phyloP scores from a whole-genome alignment of 768 basidiomycete species.

The Mycena olivaceomarginata region DNA sequence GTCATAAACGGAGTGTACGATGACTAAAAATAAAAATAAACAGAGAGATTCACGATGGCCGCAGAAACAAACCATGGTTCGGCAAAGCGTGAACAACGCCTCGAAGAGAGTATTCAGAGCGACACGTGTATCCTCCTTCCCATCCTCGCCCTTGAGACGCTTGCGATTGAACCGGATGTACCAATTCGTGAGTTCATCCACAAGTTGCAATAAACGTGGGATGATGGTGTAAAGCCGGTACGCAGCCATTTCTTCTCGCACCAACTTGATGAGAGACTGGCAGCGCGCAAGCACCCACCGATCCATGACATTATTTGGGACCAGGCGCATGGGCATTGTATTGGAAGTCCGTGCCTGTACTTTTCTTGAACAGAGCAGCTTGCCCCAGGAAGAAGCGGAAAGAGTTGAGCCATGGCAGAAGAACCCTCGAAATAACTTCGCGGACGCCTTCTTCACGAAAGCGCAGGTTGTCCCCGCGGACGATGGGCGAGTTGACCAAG shows the following conservation, averaged over 20 bases:
- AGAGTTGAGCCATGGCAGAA: slow-evolving; percentile 98
- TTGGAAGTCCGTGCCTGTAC: slow-evolving; percentile 82
- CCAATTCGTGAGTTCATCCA: slow-evolving; percentile 99
- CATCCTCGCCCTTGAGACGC: slow-evolving; percentile 96
- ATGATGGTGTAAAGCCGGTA: slow-evolving; percentile 99
- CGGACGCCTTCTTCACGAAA: slow-evolving; percentile 99
- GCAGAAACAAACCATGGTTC: slow-evolving; percentile 85
- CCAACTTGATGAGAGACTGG: slow-evolving; percentile 95
- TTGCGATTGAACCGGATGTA: slow-evolving; percentile 99
- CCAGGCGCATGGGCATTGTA: slow-evolving; percentile 91
- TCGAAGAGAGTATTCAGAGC: slow-evolving; percentile 98
- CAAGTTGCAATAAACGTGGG: slow-evolving; percentile 92
- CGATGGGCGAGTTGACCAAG: slow-evolving; percentile 98
- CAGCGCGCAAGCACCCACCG: slow-evolving; percentile 99
- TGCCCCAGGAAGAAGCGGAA: slow-evolving; percentile 99
- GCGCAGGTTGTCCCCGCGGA: slow-evolving; percentile 96
- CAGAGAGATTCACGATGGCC: not conserved
- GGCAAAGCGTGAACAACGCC: slow-evolving; percentile 93
- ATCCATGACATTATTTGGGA: slow-evolving; percentile 97
- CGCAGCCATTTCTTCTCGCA: slow-evolving; percentile 96
- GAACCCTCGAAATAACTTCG: slow-evolving; percentile 96
- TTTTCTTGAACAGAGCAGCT: slow-evolving; percentile 90
- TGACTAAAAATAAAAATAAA: slow-evolving; percentile 71
- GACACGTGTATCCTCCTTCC: slow-evolving; percentile 88
- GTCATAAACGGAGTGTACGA: slow-evolving; percentile 99